Base-by-base conservation (phyloP, 2,329 filamentous ascomycete genomes). In the Endocalyx cinctus region DNA sequence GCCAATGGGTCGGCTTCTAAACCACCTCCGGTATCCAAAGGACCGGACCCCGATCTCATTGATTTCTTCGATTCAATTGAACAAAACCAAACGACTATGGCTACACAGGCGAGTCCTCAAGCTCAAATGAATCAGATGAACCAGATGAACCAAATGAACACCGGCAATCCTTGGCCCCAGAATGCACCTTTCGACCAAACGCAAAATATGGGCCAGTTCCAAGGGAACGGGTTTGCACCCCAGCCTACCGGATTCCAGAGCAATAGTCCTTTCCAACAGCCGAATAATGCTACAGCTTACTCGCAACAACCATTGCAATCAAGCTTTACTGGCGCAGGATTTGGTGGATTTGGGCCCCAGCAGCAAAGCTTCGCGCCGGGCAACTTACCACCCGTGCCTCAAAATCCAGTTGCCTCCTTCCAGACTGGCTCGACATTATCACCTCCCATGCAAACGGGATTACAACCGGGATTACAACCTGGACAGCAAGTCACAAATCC, bases 1-100 rank as follows among this genome's bases (percentile, higher is more conserved):
- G 55, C 62, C 5, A 66, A 64, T 33, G 52, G 54, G 23, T 47
- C 59, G 27, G 39, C 43, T 36, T 49, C 68, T 23, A 73, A 73
- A 46, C 61, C 71, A 6, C 47, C 60, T 10, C 65, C 63, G 43
- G 59, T 64, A 4, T 58, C 63, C 22, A 87, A 83, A 59, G 79
- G 74, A 2, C 79, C 81, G 17, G 80, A 76, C 47, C 79, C 82
- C 17, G 85, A 94, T 66, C 70, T 94, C 41, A 97, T 94, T 54
- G 92, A 90, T 66, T 96, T 94, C 62, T 95, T 95, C 58, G 90
- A 83, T 53, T 89, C 87, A 5, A 95, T 94, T 51, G 89, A 96
- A 53, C 80, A 87, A 54, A 88, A 89, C 44, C 87, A 92, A 57
- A 85, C 85, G 32, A 70, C 82, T 1, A 76, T 86, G 70, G 70